Conservation (phyloP, 441 rosid species). For the Jatropha podagrica region DNA sequence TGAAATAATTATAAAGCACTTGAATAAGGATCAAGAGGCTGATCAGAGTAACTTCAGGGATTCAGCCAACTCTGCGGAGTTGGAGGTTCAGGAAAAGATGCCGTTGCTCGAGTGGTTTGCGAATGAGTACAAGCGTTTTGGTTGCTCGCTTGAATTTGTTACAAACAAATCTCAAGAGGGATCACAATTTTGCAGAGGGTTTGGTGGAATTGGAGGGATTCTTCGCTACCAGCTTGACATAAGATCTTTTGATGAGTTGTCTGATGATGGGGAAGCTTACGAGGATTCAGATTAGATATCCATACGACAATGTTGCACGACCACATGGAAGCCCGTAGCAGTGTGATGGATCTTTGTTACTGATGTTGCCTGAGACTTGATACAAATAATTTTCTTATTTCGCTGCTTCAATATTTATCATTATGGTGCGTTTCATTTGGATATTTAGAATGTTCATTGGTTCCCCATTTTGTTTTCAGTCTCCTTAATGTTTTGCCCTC, state of each 20-base stretch:
- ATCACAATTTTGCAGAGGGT: constrained; percentile 85
- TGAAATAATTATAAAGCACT: constrained; percentile 57
- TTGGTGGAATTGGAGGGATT: constrained; percentile 87
- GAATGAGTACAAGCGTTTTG: constrained; percentile 69
- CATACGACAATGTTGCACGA: constrained; percentile 34
- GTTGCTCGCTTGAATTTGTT: constrained; percentile 81
- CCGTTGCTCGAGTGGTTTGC: constrained; percentile 90
- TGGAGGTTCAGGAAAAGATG: constrained; percentile 66
- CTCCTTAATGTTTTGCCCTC: neutral
- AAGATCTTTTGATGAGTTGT: constrained; percentile 63
- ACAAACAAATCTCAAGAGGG: constrained; percentile 89
- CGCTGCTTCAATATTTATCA: constrained; percentile 16
- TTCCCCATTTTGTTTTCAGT: neutral
- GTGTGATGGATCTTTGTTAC: constrained; percentile 18
- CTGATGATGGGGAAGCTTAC: constrained; percentile 56
- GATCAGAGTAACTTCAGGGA: constrained; percentile 59
- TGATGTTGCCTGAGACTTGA: constrained; percentile 14
- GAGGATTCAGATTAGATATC: constrained; percentile 69
- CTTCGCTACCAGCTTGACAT: constrained; percentile 84
- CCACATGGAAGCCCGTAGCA: neutral
- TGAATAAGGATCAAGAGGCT: constrained; percentile 70
- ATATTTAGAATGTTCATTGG: constrained; percentile 23
- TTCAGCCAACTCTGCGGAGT: constrained; percentile 42
- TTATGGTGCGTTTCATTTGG: constrained; percentile 13
- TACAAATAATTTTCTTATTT: constrained; percentile 2